These are phyloP conservation scores for Phytophthora multivora DNA, from an alignment of 352 stramenopile genomes.

Conservation along the genomic window DNA sequence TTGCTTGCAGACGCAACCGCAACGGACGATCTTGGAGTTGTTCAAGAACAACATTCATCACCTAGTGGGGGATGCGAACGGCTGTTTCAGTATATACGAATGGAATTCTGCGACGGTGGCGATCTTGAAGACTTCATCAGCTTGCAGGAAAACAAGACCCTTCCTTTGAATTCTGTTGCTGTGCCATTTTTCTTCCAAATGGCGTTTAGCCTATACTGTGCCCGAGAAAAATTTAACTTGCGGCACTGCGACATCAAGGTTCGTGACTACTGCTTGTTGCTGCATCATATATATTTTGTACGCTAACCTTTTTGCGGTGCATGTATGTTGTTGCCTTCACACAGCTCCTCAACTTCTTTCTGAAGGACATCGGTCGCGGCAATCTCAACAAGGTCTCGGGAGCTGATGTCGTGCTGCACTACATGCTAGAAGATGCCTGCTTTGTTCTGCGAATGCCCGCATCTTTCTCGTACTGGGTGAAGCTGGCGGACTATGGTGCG, in stretches of 20 bases:
- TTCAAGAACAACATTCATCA: conserved; percentile 1
- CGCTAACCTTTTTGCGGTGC: conserved; percentile 13
- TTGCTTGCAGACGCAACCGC: conserved; percentile 38
- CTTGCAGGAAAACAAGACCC: conserved; percentile 68
- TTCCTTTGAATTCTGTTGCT: conserved; percentile 58
- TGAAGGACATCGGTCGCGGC: conserved; percentile 78
- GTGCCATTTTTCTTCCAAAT: conserved; percentile 97
- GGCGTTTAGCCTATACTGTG: conserved; percentile 94
- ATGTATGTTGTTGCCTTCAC: not conserved
- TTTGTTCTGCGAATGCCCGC: conserved; percentile 68
- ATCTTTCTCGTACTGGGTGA: conserved; percentile 90
- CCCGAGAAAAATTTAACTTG: conserved; percentile 88
- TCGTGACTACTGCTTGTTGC: conserved; percentile 14
- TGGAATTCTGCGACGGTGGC: conserved; percentile 97
- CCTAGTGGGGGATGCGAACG: conserved; percentile 12
- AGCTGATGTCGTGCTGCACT: conserved; percentile 57
- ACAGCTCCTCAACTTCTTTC: conserved; percentile 97
- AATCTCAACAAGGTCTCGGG: conserved; percentile 35
- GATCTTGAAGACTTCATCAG: conserved; percentile 97
- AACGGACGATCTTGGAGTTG: conserved; percentile 12
- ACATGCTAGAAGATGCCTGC: conserved; percentile 53
- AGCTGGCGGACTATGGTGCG: conserved; percentile 98
- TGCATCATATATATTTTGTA: not conserved
- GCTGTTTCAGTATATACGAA: conserved; percentile 96
- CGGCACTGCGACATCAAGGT: conserved; percentile 99